Percentiles rank a stretch among this genome's conserved stretches.
Conservation (phyloP, 1,284 basidiomycete genomes). For the Cryptococcus sp. region DNA sequence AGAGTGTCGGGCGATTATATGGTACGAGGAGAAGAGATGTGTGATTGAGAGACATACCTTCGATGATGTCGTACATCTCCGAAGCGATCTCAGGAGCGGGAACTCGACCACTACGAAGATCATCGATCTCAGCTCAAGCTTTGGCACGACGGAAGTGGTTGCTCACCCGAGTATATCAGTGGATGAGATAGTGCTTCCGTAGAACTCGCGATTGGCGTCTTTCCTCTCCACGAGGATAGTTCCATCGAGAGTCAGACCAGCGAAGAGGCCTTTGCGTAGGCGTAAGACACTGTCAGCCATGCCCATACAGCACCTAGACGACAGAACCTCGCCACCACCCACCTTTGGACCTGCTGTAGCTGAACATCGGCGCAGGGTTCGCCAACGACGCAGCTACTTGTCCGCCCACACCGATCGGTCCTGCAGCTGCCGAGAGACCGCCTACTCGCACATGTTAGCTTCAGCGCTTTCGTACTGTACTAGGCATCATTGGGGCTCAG, state of each 20-base stretch:
- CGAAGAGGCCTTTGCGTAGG: constrained; percentile 74
- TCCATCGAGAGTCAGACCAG: constrained; percentile 91
- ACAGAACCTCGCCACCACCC: constrained; percentile 9
- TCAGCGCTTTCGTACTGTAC: background rate
- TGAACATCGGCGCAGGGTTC: constrained; percentile 95
- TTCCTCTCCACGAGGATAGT: constrained; percentile 93
- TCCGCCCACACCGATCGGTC: constrained; percentile 93
- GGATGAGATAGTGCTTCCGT: constrained; percentile 87
- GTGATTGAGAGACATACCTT: constrained; percentile 54
- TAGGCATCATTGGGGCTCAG: background rate
- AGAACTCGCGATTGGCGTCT: constrained; percentile 92
- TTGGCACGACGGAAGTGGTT: background rate
- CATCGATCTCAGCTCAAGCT: background rate
- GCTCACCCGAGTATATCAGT: constrained; percentile 72
- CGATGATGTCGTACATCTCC: constrained; percentile 90
- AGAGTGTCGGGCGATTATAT: constrained; percentile 68
- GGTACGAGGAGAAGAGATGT: constrained; percentile 58
- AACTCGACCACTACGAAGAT: constrained; percentile 68
- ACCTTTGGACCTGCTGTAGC: constrained; percentile 94
- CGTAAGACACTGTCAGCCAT: constrained; percentile 3
- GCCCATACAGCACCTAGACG: background rate
- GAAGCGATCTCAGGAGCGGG: constrained; percentile 96
- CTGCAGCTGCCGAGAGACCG: constrained; percentile 78
- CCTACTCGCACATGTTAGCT: constrained; percentile 53
- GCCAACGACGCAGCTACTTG: constrained; percentile 83